Percentiles rank a stretch among this genome's conserved stretches.
phyloP scores from a whole-genome alignment of 768 basidiomycete species.

The Trametes cubensis region DNA sequence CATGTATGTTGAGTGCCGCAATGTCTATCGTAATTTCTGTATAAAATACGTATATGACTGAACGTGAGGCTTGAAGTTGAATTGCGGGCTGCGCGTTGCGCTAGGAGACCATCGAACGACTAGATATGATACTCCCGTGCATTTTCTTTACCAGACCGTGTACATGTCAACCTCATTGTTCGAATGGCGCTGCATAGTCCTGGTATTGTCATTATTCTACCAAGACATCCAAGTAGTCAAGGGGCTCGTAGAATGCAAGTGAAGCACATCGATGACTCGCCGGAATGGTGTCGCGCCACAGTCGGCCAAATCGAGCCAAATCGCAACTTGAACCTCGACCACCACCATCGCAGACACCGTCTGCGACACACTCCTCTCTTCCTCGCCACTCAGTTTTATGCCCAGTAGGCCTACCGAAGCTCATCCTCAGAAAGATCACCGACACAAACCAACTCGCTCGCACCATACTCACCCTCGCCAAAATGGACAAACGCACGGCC shows the following conservation, averaged over 20 bases:
- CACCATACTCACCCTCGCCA: constrained; percentile 37
- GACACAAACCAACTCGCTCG: constrained; percentile 36
- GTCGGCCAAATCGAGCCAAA: constrained; percentile 20
- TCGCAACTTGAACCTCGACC: constrained; percentile 26
- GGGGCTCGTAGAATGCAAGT: not conserved
- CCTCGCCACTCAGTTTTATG: constrained; percentile 57
- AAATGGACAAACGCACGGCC: constrained; percentile 49
- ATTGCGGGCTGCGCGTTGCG: no score
- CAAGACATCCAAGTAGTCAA: no score
- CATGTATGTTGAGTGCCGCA: no score
- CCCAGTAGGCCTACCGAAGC: constrained; percentile 54
- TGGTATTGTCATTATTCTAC: no score
- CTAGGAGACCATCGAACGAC: no score
- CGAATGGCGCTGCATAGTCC: no score
- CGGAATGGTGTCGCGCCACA: constrained; percentile 13
- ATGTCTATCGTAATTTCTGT: no score
- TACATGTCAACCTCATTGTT: no score
- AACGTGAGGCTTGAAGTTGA: no score
- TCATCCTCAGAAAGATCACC: constrained; percentile 42
- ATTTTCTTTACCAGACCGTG: no score
- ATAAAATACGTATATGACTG: no score
- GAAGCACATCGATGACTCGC: constrained; percentile 19
- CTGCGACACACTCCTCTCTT: constrained; percentile 28
- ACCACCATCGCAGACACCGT: constrained; percentile 38
- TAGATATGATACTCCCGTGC: no score